Evolutionary conservation across 176 grass and related monocot species (phyloP).

Genomic region (Chloris gayana): DNA sequence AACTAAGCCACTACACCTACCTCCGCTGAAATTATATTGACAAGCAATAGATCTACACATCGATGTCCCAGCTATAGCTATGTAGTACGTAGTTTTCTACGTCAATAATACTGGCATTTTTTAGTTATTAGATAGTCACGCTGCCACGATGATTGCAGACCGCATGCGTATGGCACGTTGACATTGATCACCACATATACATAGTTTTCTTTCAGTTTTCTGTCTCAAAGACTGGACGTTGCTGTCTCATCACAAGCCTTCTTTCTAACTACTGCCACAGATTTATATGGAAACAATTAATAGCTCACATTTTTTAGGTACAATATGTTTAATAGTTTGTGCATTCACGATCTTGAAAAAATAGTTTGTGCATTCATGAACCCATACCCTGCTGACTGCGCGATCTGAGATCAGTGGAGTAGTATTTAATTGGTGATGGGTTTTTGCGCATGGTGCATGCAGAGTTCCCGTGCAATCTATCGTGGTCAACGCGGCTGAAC

Average conservation of each 20-base stretch:
- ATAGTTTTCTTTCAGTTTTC: background rate
- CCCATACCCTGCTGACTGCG: background rate
- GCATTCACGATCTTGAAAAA: no score
- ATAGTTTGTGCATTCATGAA: background rate
- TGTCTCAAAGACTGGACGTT: background rate
- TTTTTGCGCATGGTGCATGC: constrained; percentile 13
- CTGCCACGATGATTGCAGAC: background rate
- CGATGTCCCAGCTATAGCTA: background rate
- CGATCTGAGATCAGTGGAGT: background rate
- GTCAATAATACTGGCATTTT: background rate
- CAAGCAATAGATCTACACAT: background rate
- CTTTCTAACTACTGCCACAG: background rate
- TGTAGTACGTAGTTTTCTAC: background rate
- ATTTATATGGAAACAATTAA: background rate
- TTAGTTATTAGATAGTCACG: background rate
- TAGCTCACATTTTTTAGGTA: background rate
- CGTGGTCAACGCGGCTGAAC: constrained; percentile 72
- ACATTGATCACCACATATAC: background rate
- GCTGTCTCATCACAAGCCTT: no score
- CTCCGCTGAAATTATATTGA: background rate
- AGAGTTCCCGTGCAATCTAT: constrained; percentile 55
- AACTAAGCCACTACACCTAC: background rate
- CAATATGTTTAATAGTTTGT: no score
- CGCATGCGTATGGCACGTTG: background rate
- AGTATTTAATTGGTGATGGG: background rate